Base-by-base conservation (phyloP, 768 basidiomycete species). In the Suillus tomentosus region DNA sequence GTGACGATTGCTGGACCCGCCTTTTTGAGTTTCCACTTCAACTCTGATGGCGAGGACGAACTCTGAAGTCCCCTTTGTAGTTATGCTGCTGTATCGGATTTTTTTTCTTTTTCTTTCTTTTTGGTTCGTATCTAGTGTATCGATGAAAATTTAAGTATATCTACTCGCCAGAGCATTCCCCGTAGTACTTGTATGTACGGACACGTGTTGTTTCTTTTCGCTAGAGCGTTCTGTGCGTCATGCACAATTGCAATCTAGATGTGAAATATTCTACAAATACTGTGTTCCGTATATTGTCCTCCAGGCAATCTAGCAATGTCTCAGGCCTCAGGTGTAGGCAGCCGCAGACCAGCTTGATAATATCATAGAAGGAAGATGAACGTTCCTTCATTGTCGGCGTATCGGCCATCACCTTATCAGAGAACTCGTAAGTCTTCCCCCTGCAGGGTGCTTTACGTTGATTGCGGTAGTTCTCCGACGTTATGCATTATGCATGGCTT, bases 1-100 rank as follows among this genome's bases (percentile, higher is more conserved):
- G 79, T 75, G 68, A 81, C 77, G 58, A 64, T 82, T 34, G 81
- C 81, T 50, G 81, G 81, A 9, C 79, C 77, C 24, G 70, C 74
- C 24, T 73, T 79, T 64, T 45, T 78, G 51, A 55, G 62, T 42
- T 72, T 74, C 53, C 39, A 58, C 37, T 70, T 70, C 40, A 63
- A 64, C 22, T 68, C 79, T 75, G 47, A 73, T 63, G 62, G 47
- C 6, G 9, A 14, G 45, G 27, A 42, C 5, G 40, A 42, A 60
- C 3, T 8, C 19, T 50, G 6, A 27, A 10, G 10, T 27, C 10
- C 1, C 24, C 6, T 8, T 40, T 34, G 27, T 15, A 34, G 11
- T 50, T 34, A 1, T 5, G 48, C 22, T 60, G 14, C 17, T 61
- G 15, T 15, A 17, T 48, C 8, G 27, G 2, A 9, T 7, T 17